Evolutionary conservation across 164 flowering plant genomes (phyloP), one percentile per base, ranked within the genome.

Genomic region (Euptelea pleiosperma): DNA sequence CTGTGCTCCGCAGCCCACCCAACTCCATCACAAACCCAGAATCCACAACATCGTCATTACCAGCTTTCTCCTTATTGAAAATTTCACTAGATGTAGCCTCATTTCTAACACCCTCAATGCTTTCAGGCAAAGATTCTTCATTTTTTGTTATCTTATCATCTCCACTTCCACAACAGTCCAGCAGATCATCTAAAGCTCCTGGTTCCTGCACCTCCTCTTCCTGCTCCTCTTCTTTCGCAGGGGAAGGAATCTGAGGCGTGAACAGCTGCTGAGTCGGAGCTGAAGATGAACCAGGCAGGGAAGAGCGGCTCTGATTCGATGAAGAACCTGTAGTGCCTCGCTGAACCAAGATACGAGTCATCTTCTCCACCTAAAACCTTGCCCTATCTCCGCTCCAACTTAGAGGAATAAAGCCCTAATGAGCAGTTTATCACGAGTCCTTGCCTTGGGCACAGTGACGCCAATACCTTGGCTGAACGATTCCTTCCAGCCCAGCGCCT

Each of bases 311-410:
- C 4, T 77, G 78, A 52, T 79, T 89, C 2, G 96, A 81, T 4
- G 92, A 85, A 57, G 93, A 77, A 68, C 83, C 63, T 0, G 74
- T 52, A 1, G 92, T 74, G 58, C 97, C 95, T 28, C 99, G 79
- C 60, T 79, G 97, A 66, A 93, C 94, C 71, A 86, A 72, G 44
- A 94, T 80, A 35, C 99, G 78, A 60, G 99, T 90, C 99, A 94
- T 90, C 57, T 62, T 55, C 30, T 18, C 48, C 39, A 8, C 19
- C 39, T 63, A 4, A 25, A 35, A 31, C 33, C 39, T 47, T 37
- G 34, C 43, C 14, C n/a, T 24, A 29, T 39, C 54, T 29, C 63
- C 33, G 35, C 25, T 11, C 58, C 36, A 61, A 54, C 33, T 79
- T 71, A 71, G 43, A 73, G 75, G 54, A 56, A 29, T n/a, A 73